Base-by-base conservation (phyloP, 164 flowering plant species). In the Akebia trifoliata region DNA sequence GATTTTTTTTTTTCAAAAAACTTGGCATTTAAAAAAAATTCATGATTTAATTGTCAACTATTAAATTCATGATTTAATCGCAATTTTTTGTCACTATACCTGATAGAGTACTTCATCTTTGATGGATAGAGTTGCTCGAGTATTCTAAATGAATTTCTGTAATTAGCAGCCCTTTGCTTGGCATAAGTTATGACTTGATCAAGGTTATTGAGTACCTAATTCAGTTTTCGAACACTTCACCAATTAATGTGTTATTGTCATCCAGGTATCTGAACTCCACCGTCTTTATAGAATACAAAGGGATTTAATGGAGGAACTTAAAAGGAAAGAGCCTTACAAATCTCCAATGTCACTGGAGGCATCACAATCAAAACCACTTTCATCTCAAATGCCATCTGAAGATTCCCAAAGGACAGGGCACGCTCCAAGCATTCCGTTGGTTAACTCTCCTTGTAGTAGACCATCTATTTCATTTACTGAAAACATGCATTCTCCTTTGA, bases 261-360 rank as follows among this genome's bases (percentile, higher is more conserved):
- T 69, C 15, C 71, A 93, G 99, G 96, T 93, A 32, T 68, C 18
- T 73, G 96, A 93, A 72, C 89, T 93, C 60, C 99, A 94, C 63
- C 95, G 96, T 15, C 72, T 94, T 29, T 94, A 90, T 70, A 71
- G 72, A 75, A 75, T 77, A 58, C 99, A 94, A 60, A 86, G 76
- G 69, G 87, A 86, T 58, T 61, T 94, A 77, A 90, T 87, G 92
- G 82, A 81, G 52, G 93, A 86, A 62, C 35, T 74, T 14, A 82
- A 64, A 68, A 79, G 74, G 70, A 81, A 81, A 58, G 85, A 80
- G 56, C 29, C 60, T 1, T 55, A 59, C 36, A 84, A 67, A 46
- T 71, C 62, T 56, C 69, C 55, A 29, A 50, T 56, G 14, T 67
- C 72, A 35, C 52, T 56, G 6, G 84, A 77, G 64, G 39, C 79